Evolutionary conservation across 2,329 filamentous ascomycete species (phyloP).

Genomic region (Aspergillus pseudoglaucus): DNA sequence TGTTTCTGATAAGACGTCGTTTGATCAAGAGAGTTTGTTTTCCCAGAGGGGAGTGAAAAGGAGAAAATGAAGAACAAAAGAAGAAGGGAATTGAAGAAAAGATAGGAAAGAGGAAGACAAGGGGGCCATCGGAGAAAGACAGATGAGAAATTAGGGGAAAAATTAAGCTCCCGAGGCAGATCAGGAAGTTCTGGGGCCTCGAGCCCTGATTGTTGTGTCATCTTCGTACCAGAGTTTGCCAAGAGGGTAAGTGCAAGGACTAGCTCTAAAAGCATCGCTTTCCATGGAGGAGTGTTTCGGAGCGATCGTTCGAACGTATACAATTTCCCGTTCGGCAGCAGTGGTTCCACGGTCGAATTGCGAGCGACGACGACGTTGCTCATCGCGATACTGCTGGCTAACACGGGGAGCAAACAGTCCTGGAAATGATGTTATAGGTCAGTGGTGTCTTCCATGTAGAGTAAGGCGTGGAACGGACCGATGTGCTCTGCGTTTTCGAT

Average conservation of each 20-base stretch:
- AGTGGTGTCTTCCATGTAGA: neutral
- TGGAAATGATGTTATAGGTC: neutral
- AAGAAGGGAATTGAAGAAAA: conserved; percentile 2
- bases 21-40: too few species aligned
- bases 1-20: neutral
- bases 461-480: conserved; percentile 47
- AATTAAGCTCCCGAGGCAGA: neutral
- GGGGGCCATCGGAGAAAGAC: too few species aligned
- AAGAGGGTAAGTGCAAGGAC: conserved; percentile 20
- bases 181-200: conserved; percentile 15
- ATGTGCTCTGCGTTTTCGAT: conserved; percentile 81
- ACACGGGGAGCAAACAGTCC: conserved; percentile 70
- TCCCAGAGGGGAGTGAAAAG: neutral
- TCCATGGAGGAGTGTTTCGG: conserved; percentile 12
- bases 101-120: neutral
- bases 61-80: neutral
- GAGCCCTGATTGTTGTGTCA: conserved; percentile 8
- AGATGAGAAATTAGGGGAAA: too few species aligned
- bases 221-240: conserved; percentile 18
- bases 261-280: conserved; percentile 15
- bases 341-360: conserved; percentile 77
- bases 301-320: conserved; percentile 20
- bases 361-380: conserved; percentile 69
- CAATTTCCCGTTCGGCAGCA: conserved; percentile 60
- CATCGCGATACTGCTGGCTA: conserved; percentile 64